Base-by-base conservation (phyloP, 108 stramenopile species). In the Cylindrotheca closterium region DNA sequence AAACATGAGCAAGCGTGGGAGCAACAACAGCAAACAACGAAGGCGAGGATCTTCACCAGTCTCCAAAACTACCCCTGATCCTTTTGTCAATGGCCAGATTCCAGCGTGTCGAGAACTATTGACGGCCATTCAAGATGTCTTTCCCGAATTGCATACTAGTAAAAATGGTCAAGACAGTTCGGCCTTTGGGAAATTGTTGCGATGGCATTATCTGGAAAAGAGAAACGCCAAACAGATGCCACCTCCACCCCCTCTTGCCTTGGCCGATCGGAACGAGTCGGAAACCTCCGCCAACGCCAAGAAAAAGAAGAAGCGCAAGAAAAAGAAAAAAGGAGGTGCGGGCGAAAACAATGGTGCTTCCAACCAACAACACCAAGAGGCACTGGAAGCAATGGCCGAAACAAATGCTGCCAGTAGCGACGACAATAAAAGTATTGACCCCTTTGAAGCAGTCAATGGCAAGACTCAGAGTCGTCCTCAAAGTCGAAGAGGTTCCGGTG, bases 251-350 rank as follows among this genome's bases (percentile, higher is more conserved):
- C 65, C 47, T 1, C 7, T 47, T 5, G 23, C 51, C 46, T 30
- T 27, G 2, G 42, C 65, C 46, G n/a, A 49, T 4, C 25, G 10
- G 12, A 30, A 31, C 2, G 19, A 67, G 29, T 2, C 15, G 5
- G 12, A 24, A n/a, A 45, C 5, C 1, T 7, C 17, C 29, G 26
- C 17, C 17, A 19, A 42, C 12, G 19, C 58, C 49, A 57, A 58
- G 46, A 53, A 51, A 32, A 65, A 47, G 10, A 21, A 33, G 21
- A 58, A 65, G 54, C 57, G 58, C 22, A 73, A 73, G 30, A 73
- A 73, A 58, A 73, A 73, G 51, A 73, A 73, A 50, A 71, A 71
- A 51, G 18, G 24, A 33, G 23, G 52, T 18, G n/a, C 15, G 26
- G 4, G 30, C 21, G 17, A 23, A 51, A 24, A 27, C 30, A 22